Conservation (phyloP, 306 rosid species). For the Cajanus cajan region DNA sequence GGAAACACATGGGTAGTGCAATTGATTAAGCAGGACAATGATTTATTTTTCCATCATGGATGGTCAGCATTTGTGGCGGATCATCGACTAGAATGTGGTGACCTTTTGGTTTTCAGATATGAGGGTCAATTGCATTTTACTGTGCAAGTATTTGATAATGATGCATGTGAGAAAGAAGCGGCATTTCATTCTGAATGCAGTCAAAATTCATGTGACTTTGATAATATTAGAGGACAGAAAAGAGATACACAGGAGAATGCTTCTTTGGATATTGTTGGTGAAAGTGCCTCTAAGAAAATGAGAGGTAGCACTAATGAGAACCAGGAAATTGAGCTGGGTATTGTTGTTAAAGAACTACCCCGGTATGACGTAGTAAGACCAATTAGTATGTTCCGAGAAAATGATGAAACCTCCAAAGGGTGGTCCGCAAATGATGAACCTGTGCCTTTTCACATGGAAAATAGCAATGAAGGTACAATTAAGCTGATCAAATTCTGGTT, state of each 20-base stretch:
- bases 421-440: slow-evolving; percentile 29
- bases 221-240: slow-evolving; percentile 29
- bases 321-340: slow-evolving; percentile 34
- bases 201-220: slow-evolving; percentile 39
- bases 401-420: slow-evolving; percentile 38
- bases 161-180: slow-evolving; percentile 83
- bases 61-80: slow-evolving; percentile 77
- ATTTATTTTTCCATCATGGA: slow-evolving; percentile 62
- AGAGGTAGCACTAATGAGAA: slow-evolving; percentile 39
- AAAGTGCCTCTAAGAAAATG: slow-evolving; percentile 54
- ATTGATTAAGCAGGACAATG: slow-evolving; percentile 54
- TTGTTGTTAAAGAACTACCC: slow-evolving; percentile 35
- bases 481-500: slow-evolving; percentile 23
- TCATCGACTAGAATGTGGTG: slow-evolving; percentile 69
- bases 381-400: slow-evolving; percentile 40
- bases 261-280: slow-evolving; percentile 41
- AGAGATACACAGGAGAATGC: slow-evolving; percentile 45
- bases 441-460: slow-evolving; percentile 37
- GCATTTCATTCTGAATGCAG: slow-evolving; percentile 64
- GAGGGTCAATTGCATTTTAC: slow-evolving; percentile 67
- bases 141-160: slow-evolving; percentile 75
- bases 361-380: slow-evolving; percentile 38
- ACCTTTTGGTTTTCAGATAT: slow-evolving; percentile 82
- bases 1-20: slow-evolving; percentile 69
- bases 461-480: slow-evolving; percentile 50